Conservation (phyloP, 805 yeast genomes). For the Wickerhamomyces kurtzmanii region DNA sequence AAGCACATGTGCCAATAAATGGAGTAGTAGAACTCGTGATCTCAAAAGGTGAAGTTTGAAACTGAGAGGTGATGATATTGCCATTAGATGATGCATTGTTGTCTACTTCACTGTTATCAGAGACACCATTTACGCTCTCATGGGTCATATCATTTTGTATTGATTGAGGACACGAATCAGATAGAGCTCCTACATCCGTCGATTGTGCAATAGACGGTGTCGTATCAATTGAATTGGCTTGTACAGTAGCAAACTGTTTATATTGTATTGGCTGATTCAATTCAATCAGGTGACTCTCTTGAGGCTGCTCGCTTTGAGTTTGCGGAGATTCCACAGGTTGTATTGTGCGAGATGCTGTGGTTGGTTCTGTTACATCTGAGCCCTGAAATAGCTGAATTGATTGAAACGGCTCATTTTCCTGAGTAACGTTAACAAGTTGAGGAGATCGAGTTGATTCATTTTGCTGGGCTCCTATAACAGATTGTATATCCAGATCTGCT, state of each 20-base stretch:
- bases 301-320: background rate
- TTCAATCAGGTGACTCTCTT: background rate
- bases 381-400: no score
- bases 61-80: background rate
- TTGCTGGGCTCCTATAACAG: no score
- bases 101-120: background rate
- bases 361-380: background rate
- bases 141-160: background rate
- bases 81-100: slow-evolving; percentile 3
- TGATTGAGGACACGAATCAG: slow-evolving; percentile 1
- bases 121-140: background rate
- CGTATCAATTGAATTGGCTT: no score
- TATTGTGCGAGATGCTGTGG: background rate
- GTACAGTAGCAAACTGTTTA: no score
- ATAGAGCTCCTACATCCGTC: no score
- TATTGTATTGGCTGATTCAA: no score
- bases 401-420: no score
- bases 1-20: no score
- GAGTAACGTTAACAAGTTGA: no score
- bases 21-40: background rate
- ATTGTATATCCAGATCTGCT: no score
- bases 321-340: background rate
- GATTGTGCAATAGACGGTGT: background rate
- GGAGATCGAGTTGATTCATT: no score
- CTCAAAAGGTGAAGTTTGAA: background rate